Evolutionary conservation across 306 rosid genomes (phyloP), one percentile per base, ranked within the genome.

Genomic region (Pyrus communis): DNA sequence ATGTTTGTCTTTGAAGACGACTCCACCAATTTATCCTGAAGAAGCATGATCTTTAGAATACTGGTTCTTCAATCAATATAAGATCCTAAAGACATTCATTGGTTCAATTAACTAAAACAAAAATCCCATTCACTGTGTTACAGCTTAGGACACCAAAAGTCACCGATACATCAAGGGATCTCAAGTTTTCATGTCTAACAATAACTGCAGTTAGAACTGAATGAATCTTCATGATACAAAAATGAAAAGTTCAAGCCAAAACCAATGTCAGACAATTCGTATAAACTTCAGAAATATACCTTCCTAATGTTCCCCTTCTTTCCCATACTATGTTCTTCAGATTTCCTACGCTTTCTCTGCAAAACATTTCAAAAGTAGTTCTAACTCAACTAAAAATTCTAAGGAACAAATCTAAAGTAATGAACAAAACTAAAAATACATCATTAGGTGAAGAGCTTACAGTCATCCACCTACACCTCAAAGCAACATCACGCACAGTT

Each of bases 391-490:
- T 60, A 79, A 71, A 72, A 79, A 43, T 64, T 18, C 31, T 43
- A 1, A 67, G 25, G 19, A 13, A 22, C 1, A 57, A 35, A 40
- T 73, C 63, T 11, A 22, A 38, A 69, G 69, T 11, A 51, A 66
- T 22, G 4, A 31, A 22, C 22, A 62, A 52, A 80, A 61, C 63
- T 46, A 42, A 42, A 55, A 63, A 72, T 70, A 68, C 57, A 75
- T 30, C 45, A 79, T 43, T 27, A 52, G 78, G 67, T 52, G 18
- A 71, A 67, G 87, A 71, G 81, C 96, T 83, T 88, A 95, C 99
- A 72, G 87, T 90, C 97, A 95, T 88, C 99, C 99, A 95, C 89
- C 97, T 85, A 91, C 96, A 92, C 93, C 99, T 88, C 91, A 95
- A 84, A 79, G 99, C 99, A 84, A 95, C 99, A 85, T 95, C 97